Evolutionary conservation across 441 rosid species (phyloP), one percentile per base, ranked within the genome.

Genomic region (Erodium moschatum): DNA sequence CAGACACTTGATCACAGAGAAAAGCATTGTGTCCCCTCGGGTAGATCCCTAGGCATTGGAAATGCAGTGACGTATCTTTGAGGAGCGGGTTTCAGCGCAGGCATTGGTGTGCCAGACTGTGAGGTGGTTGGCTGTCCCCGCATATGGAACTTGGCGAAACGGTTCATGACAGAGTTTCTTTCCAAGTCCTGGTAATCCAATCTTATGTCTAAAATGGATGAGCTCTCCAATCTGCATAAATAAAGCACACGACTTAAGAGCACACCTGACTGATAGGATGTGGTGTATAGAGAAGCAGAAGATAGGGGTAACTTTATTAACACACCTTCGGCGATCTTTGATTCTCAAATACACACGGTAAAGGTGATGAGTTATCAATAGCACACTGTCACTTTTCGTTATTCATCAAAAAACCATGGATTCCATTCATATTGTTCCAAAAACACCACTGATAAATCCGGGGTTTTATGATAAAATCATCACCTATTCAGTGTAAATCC

Each of bases 61-160:
- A 84, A 74, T 48, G 86, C 89, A 67, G 81, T 74, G 67, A 89
- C 85, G 73, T 89, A 85, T 81, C 94, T 81, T 74, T 85, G 96
- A 63, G 82, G 85, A 63, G 58, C 74, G 75, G 79, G 76, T 81
- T 67, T 85, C 56, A 73, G 80, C 46, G 83, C 40, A 81, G 67
- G 74, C 58, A 72, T 64, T 35, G 74, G 50, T 40, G 82, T 84
- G 56, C 83, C 79, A n/a, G 87, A 81, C 4, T 79, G 71, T 46
- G 87, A 82, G 70, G 71, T 67, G 9, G 81, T 89, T 18, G 71
- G 76, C 38, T 71, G 82, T 67, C 85, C 81, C 73, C 81, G 79
- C 12, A 81, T 81, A 73, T 90, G 92, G 72, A 89, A 93, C 81
- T 77, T 87, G n/a, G 97, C 97, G 76, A 90, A 93, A n/a, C 95